Conservation (phyloP, 192 early-diverging fungal species). For the Backusella macrospora region DNA sequence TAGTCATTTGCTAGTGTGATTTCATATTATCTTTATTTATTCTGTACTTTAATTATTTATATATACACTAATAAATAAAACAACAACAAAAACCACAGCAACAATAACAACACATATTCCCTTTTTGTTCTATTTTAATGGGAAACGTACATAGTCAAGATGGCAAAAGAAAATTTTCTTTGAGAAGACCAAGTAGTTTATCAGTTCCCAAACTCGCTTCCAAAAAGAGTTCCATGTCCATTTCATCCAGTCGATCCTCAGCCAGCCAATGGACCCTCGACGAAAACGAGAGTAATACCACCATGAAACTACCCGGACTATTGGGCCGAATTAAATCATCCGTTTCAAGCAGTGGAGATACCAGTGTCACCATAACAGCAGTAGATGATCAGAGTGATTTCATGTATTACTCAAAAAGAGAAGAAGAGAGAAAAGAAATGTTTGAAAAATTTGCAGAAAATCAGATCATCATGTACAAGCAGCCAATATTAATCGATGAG, state of each 20-base stretch:
- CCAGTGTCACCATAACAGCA: background rate
- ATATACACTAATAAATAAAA: too few relatives aligned
- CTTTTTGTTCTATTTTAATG: background rate
- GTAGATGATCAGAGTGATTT: background rate
- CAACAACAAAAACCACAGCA: too few relatives aligned
- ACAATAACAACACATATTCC: too few relatives aligned
- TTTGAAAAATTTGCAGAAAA: constrained; percentile 5
- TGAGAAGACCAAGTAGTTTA: background rate
- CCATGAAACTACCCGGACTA: background rate
- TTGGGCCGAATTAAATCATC: background rate
- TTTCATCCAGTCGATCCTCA: background rate
- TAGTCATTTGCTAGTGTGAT: too few relatives aligned
- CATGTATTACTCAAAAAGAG: constrained; percentile 11
- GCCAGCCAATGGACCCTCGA: background rate
- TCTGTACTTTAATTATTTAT: too few relatives aligned
- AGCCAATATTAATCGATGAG: background rate
- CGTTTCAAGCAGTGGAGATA: background rate
- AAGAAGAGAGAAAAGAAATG: background rate
- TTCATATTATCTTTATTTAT: too few relatives aligned
- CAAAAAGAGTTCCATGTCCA: background rate
- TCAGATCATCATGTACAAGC: background rate
- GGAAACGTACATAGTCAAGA: background rate
- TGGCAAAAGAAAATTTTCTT: background rate
- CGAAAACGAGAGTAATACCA: background rate
- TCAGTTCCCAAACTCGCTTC: background rate